Evolutionary conservation across 2,329 filamentous ascomycete genomes (phyloP), one percentile per base, ranked within the genome.

Genomic region (Penicillium psychrosexuale): DNA sequence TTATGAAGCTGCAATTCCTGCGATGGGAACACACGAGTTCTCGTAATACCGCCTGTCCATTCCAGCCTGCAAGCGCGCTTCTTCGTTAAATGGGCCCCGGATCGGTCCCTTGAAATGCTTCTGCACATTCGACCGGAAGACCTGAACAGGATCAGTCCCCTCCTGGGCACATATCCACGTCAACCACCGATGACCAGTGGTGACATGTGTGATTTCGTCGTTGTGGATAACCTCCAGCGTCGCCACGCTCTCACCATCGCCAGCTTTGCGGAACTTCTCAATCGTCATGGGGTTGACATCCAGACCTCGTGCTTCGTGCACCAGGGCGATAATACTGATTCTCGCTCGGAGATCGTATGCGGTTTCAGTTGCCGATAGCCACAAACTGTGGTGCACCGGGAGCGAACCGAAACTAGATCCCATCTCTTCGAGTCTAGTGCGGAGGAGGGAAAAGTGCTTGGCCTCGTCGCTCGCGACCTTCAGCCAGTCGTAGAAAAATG

Each of bases 161-260:
- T 79, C 77, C 43, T 78, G 72, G 30, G 71, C 66, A 47, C 77
- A 79, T 22, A 79, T 78, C 77, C 77, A 79, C 2, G 69, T 75
- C 37, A 79, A 53, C 77, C 77, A 79, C 33, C 77, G 64, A 55
- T 79, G 76, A 5, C 77, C 77, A 5, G 77, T 78, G 0, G 77
- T 79, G 19, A 79, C 77, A 57, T 79, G 77, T 0, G 77, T 79
- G 39, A 79, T 78, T 59, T 79, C 77, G 42, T 79, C 77, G 47
- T 77, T 78, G 48, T 79, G 77, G 31, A 79, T 79, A 22, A 78
- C 65, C 34, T 73, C 72, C 51, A 79, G 57, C 3, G 66, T 65
- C 9, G 73, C 67, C 13, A 78, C 76, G 47, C 76, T 79, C 44
- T 79, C 75, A 8, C 34, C 38, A 39, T 79, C 77, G 2, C 64